Conservation (phyloP, 2,329 filamentous ascomycete species). For the Mariannaea elegans region DNA sequence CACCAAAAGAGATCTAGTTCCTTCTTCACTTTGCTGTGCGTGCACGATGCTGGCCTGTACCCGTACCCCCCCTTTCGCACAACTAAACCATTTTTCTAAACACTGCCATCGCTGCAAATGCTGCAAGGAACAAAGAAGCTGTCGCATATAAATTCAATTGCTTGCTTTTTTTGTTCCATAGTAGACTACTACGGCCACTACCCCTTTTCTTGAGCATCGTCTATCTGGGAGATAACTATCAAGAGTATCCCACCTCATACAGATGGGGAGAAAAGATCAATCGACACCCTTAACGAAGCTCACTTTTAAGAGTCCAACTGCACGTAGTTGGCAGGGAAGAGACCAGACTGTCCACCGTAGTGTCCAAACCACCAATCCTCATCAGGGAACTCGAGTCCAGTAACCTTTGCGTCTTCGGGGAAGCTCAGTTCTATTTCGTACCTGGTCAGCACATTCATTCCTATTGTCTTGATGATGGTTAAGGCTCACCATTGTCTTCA, state of each 20-base stretch:
- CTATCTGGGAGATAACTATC: not conserved
- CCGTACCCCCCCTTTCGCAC: too few species aligned
- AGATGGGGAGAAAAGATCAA: not conserved
- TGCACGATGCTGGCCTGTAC: too few species aligned
- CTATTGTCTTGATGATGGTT: not conserved
- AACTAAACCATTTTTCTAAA: too few species aligned
- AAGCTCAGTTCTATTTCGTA: conserved; percentile 73
- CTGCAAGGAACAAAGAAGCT: not conserved
- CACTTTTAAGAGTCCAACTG: conserved; percentile 56
- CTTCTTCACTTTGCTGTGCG: not conserved
- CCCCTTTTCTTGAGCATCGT: conserved; percentile 25
- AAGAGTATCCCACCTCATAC: not conserved
- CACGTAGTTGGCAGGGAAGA: conserved; percentile 84
- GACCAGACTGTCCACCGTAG: conserved; percentile 79
- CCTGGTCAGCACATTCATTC: conserved; percentile 39
- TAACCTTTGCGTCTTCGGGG: conserved; percentile 86
- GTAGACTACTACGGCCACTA: conserved; percentile 16
- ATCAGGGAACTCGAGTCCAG: conserved; percentile 90
- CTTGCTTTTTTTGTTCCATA: conserved; percentile 33
- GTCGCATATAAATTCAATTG: conserved; percentile 31
- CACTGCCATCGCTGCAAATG: not conserved
- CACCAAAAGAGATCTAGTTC: conserved; percentile 1
- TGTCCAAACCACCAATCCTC: conserved; percentile 99
- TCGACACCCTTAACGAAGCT: not conserved
- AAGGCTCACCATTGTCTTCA: conserved; percentile 80